A percentile compares a stretch with the other conserved stretches of the same genome.
Evolutionary conservation across 192 early-diverging fungal genomes (phyloP).

Genomic region (Chytriomyces sp.): DNA sequence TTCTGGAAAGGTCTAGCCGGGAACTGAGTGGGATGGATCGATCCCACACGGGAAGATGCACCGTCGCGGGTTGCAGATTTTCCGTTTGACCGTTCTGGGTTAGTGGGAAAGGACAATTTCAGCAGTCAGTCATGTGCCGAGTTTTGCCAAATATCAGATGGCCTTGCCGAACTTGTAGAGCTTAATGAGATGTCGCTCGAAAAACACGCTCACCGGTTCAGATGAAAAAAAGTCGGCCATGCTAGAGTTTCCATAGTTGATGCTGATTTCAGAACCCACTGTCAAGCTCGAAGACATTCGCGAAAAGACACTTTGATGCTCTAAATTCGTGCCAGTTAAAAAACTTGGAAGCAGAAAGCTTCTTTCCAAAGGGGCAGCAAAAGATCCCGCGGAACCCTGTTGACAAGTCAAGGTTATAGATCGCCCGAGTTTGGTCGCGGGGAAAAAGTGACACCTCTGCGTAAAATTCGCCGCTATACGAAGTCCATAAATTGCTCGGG

Average conservation of each 20-base stretch:
- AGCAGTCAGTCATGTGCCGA: not conserved
- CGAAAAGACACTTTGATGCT: not conserved
- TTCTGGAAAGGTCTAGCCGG: not conserved
- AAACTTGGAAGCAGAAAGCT: not conserved
- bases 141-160: not conserved
- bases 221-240: no score
- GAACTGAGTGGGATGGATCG: slow-evolving; percentile 26
- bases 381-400: not conserved
- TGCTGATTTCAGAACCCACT: not conserved
- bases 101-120: no score
- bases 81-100: not conserved
- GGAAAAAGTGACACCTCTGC: not conserved
- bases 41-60: slow-evolving; percentile 29
- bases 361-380: not conserved
- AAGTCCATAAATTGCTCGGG: slow-evolving; percentile 15
- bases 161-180: not conserved
- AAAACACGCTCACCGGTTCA: not conserved
- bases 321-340: not conserved
- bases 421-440: no score
- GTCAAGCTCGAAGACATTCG: not conserved
- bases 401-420: no score
- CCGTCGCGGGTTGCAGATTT: not conserved
- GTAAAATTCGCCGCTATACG: slow-evolving; percentile 8
- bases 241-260: no score
- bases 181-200: not conserved